Percentiles rank a stretch among this genome's conserved stretches.
phyloP scores from a whole-genome alignment of 495 filamentous ascomycete species.

The Penicillium flavigenum region DNA sequence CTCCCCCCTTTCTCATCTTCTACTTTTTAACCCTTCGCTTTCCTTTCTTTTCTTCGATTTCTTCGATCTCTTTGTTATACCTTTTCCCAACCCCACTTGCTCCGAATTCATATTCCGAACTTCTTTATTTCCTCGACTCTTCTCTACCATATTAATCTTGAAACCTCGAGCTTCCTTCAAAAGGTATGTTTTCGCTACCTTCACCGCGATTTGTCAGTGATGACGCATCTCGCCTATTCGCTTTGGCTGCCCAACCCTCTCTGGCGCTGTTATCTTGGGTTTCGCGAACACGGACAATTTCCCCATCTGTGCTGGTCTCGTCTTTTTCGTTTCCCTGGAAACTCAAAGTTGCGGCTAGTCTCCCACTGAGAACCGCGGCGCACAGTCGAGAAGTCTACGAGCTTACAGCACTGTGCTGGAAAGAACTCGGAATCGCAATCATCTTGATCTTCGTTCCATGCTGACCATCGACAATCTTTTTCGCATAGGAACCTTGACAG shows the following conservation, averaged over 20 bases:
- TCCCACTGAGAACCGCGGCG: background rate
- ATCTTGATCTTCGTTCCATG: background rate
- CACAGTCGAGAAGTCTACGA: background rate
- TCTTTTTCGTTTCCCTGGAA: background rate
- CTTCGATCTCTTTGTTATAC: constrained; percentile 1
- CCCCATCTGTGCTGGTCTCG: background rate
- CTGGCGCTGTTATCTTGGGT: background rate
- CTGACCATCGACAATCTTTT: constrained; percentile 6
- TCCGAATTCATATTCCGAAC: constrained; percentile 2
- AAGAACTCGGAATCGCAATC: constrained; percentile 1
- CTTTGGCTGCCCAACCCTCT: constrained; percentile 4
- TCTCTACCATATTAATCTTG: constrained; percentile 2
- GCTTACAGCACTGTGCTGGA: background rate
- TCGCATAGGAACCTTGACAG: background rate
- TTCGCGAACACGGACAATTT: background rate
- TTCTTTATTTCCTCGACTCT: constrained; percentile 9
- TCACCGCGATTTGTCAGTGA: constrained; percentile 5
- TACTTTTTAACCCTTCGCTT: constrained; percentile 16
- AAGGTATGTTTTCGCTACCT: background rate
- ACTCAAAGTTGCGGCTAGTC: background rate
- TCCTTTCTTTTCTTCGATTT: constrained; percentile 7
- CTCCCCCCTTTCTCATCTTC: constrained; percentile 13
- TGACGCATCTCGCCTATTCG: constrained; percentile 5
- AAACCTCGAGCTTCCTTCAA: background rate
- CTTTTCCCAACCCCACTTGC: background rate